These are phyloP conservation scores for Lachancea cidri DNA, from an alignment of 805 yeast genomes.

Conservation along the genomic window DNA sequence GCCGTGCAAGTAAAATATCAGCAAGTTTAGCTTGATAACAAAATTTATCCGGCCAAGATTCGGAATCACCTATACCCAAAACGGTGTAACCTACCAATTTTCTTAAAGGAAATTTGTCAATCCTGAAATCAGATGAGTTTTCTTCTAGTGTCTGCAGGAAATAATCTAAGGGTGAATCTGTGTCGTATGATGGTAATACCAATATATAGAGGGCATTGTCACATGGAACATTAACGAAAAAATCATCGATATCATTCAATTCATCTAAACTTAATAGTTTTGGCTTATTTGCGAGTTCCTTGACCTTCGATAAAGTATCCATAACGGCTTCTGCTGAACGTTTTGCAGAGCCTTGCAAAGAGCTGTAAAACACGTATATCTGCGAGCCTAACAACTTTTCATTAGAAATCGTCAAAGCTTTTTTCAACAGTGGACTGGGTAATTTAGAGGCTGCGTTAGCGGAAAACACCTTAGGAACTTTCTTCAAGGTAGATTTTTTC, in stretches of 20 bases:
- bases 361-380: constrained; percentile 69
- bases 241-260: constrained; percentile 77
- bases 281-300: constrained; percentile 39
- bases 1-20: constrained; percentile 68
- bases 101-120: constrained; percentile 74
- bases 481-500: constrained; percentile 20
- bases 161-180: constrained; percentile 87
- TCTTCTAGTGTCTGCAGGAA: constrained; percentile 76
- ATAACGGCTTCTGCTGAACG: constrained; percentile 55
- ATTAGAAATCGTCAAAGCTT: constrained; percentile 37
- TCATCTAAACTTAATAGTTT: constrained; percentile 69
- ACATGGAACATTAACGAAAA: constrained; percentile 61
- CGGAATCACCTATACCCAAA: constrained; percentile 82
- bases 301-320: constrained; percentile 31
- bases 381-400: constrained; percentile 47
- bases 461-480: constrained; percentile 3
- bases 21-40: constrained; percentile 80
- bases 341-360: constrained; percentile 79
- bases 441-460: constrained; percentile 26
- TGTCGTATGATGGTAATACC: constrained; percentile 85
- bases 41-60: constrained; percentile 77
- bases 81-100: constrained; percentile 75
- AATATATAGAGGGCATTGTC: constrained; percentile 56
- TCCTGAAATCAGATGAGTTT: constrained; percentile 77
- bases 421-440: constrained; percentile 18